These are phyloP conservation scores for Xylariaceae sp. DNA, from an alignment of 2,329 filamentous ascomycete species.

Conservation along the genomic window DNA sequence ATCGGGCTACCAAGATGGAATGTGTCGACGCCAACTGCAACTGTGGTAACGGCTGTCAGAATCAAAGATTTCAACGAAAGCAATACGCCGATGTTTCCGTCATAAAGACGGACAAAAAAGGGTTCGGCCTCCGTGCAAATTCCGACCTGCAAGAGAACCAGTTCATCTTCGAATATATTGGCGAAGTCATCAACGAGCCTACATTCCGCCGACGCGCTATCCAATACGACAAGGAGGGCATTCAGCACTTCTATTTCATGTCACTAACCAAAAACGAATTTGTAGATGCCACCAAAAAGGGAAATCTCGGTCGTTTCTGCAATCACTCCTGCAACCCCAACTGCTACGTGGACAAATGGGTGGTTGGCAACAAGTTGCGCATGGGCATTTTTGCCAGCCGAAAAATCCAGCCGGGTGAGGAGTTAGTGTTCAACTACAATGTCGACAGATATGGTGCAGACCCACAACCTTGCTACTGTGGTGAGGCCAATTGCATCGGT, in stretches of 20 bases:
- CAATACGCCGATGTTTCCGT: slow-evolving; percentile 89
- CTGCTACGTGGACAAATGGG: slow-evolving; percentile 99
- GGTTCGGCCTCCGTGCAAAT: slow-evolving; percentile 84
- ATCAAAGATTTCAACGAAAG: slow-evolving; percentile 87
- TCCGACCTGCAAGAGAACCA: slow-evolving; percentile 71
- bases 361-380: slow-evolving; percentile 90
- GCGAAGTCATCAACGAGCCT: slow-evolving; percentile 92
- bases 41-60: slow-evolving; percentile 83
- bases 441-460: slow-evolving; percentile 97
- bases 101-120: slow-evolving; percentile 97
- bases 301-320: slow-evolving; percentile 93
- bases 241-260: slow-evolving; percentile 99
- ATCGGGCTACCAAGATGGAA: slow-evolving; percentile 96
- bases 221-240: slow-evolving; percentile 90
- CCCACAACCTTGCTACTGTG: slow-evolving; percentile 95
- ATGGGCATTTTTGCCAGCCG: slow-evolving; percentile 98
- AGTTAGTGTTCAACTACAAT: slow-evolving; percentile 99
- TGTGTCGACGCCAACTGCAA: slow-evolving; percentile 77
- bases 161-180: slow-evolving; percentile 97
- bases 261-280: slow-evolving; percentile 94
- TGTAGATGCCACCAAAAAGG: slow-evolving; percentile 94
- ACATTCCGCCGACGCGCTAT: slow-evolving; percentile 86
- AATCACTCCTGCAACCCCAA: slow-evolving; percentile 99
- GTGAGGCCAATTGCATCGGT: slow-evolving; percentile 87
- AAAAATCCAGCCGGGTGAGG: slow-evolving; percentile 79